Base-by-base conservation (phyloP, 169 alveolate genomes). In the Perkinsus marinus region DNA sequence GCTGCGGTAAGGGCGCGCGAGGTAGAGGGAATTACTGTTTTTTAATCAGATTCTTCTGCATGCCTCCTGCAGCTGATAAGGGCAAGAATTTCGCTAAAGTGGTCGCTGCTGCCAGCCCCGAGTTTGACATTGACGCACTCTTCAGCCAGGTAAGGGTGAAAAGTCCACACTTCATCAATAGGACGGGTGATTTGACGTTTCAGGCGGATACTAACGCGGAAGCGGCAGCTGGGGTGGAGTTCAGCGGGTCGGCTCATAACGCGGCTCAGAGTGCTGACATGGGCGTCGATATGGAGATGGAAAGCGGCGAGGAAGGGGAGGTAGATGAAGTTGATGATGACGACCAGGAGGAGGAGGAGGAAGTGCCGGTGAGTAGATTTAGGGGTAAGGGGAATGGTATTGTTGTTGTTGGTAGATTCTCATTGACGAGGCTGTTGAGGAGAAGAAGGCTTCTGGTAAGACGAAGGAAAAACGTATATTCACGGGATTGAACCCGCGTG, bases 1-100 rank as follows among this genome's bases (percentile, higher is more conserved):
- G 91, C 93, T 96, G 43, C 93, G 79, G 79, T 57, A 57, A 26
- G 5, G 22, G 3, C 22, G 34, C 7, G 79, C 30, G 22, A 30
- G 37, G 22, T 13, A 7, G 22, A 5, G 5, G 7, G 34, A 13
- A 2, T 57, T 26, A 26, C 26, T 57, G 36, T 19, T 13, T 26
- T 7, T 13, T 30, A 30, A 30, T 57, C 22, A 57, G 79, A 57
- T 57, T 57, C 79, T 57, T 57, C 79, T 57, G 79, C 34, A 57
- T 57, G 79, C 79, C 79, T 13, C 79, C 79, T 13, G 79, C 79
- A 5, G 22, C 79, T 16, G 79, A 57, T 16, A 57, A 57, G 79
- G 79, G 79, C 79, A 57, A 57, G 79, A 57, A 13, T 30, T 57
- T 57, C 79, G 79, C 79, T 30, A 57, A 57, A 30, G 79, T 57